Evolutionary conservation across 2,329 filamentous ascomycete species (phyloP).

Genomic region (Trichophaea hybrida): DNA sequence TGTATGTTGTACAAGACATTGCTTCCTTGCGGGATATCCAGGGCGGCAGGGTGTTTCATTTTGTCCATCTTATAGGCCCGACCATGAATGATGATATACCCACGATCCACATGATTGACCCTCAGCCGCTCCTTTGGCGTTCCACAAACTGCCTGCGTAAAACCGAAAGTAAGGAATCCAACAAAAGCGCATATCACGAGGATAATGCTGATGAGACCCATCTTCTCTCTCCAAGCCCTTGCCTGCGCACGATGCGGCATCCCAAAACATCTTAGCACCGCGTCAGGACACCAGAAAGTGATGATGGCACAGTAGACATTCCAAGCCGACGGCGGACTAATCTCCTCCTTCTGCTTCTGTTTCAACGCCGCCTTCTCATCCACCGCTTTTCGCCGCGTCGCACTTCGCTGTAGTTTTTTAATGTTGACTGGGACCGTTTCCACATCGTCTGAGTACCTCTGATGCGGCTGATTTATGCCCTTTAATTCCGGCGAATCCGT

Average conservation of each 20-base stretch:
- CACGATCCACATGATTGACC: conserved; percentile 63
- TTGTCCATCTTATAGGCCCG: conserved; percentile 62
- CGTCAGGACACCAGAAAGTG: conserved; percentile 88
- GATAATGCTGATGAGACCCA: conserved; percentile 91
- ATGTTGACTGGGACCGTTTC: conserved; percentile 6
- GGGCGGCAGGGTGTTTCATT: conserved; percentile 65
- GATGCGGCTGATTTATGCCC: conserved; percentile 24
- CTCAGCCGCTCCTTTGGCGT: conserved; percentile 56
- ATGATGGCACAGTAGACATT: conserved; percentile 87
- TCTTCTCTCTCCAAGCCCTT: conserved; percentile 93
- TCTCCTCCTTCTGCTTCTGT: conserved; percentile 46
- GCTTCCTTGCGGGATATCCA: conserved; percentile 56
- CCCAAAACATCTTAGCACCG: conserved; percentile 70
- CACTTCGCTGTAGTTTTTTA: conserved; percentile 41
- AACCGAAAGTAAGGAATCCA: conserved; percentile 92
- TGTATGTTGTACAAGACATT: conserved; percentile 66
- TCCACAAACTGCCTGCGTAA: conserved; percentile 77
- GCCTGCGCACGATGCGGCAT: conserved; percentile 75
- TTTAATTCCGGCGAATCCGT: conserved; percentile 26
- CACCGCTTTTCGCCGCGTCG: conserved; percentile 48
- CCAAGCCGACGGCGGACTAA: conserved; percentile 76
- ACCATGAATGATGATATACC: conserved; percentile 95
- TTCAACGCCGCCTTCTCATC: conserved; percentile 46
- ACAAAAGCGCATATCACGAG: conserved; percentile 73
- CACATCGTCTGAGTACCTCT: conserved; percentile 31